A percentile compares a stretch with the other conserved stretches of the same genome.
Evolutionary conservation across 2,329 filamentous ascomycete genomes (phyloP).

Genomic region (Diaporthe sp.): DNA sequence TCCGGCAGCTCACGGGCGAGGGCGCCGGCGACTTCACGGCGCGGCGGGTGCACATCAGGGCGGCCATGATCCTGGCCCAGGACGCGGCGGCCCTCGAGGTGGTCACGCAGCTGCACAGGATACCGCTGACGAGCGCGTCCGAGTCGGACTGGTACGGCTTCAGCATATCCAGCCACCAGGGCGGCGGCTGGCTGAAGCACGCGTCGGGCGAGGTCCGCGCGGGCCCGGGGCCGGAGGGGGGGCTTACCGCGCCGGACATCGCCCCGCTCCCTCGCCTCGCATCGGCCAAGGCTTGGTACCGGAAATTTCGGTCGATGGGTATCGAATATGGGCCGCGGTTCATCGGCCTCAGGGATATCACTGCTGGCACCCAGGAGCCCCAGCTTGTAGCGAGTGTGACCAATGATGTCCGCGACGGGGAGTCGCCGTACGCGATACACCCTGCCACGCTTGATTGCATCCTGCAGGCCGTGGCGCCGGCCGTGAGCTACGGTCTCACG

Average conservation of each 20-base stretch:
- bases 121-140: background rate
- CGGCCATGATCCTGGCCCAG: conserved; percentile 14
- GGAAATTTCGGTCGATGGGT: conserved; percentile 17
- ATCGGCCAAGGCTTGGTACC: background rate
- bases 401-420: background rate
- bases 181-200: conserved; percentile 27
- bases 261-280: background rate
- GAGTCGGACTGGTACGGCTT: background rate
- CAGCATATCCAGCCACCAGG: conserved; percentile 5
- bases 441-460: conserved; percentile 20
- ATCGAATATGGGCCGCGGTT: conserved; percentile 37
- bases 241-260: background rate
- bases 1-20: conserved; percentile 43
- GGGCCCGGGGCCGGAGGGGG: background rate
- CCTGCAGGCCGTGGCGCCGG: background rate
- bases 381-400: conserved; percentile 1
- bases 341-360: conserved; percentile 8
- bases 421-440: conserved; percentile 24
- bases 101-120: background rate
- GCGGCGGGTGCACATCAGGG: background rate
- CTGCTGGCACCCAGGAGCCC: background rate
- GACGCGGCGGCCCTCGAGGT: background rate
- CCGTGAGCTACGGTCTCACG: background rate
- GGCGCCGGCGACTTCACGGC: background rate
- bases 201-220: background rate